These are phyloP conservation scores for Trapa incisa DNA, from an alignment of 345 rosid species.

Conservation along the genomic window DNA sequence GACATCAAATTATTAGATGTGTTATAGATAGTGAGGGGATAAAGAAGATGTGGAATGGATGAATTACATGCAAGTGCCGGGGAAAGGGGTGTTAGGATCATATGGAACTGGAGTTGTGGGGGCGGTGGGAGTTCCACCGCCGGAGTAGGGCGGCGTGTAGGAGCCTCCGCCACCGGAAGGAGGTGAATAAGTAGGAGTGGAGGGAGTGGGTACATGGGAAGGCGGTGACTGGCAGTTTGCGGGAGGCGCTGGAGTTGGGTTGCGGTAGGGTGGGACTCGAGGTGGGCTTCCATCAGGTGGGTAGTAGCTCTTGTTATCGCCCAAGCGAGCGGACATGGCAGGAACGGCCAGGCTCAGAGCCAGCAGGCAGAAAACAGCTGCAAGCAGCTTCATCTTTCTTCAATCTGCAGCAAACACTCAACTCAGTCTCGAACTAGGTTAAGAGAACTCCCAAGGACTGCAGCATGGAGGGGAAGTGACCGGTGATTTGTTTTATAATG, in stretches of 20 bases:
- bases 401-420: background rate
- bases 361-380: background rate
- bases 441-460: background rate
- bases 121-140: slow-evolving; percentile 8
- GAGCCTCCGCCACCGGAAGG: slow-evolving; percentile 40
- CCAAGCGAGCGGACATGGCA: slow-evolving; percentile 27
- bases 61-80: slow-evolving; percentile 85
- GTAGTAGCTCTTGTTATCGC: slow-evolving; percentile 59
- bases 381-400: background rate
- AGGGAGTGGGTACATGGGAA: slow-evolving; percentile 6
- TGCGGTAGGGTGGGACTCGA: slow-evolving; percentile 14
- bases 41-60: background rate
- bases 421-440: background rate
- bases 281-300: slow-evolving; percentile 54
- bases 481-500: slow-evolving; percentile 9
- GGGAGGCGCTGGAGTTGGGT: slow-evolving; percentile 8
- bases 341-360: slow-evolving; percentile 32
- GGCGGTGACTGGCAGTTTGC: no score
- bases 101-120: slow-evolving; percentile 3
- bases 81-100: slow-evolving; percentile 38
- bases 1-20: background rate
- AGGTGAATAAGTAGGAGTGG: slow-evolving; percentile 14
- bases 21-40: background rate
- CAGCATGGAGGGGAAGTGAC: background rate
- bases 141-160: slow-evolving; percentile 32